phyloP scores from a whole-genome alignment of 139 green algal species.

The Limnomonas spitsbergensis region DNA sequence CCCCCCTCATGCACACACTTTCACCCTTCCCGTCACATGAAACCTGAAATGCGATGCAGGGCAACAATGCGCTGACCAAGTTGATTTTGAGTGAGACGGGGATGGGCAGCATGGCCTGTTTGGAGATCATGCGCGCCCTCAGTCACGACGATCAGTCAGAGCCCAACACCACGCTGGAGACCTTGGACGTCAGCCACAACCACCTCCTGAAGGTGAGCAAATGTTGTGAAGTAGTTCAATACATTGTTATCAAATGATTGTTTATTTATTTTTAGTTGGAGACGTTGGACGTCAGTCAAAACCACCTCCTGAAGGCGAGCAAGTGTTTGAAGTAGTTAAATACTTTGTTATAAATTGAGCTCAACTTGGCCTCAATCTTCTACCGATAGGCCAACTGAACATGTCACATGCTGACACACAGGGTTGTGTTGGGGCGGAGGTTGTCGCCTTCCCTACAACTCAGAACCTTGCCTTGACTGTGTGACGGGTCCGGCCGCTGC shows the following conservation, averaged over 20 bases:
- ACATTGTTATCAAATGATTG: too few relatives aligned
- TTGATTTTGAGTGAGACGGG: not conserved
- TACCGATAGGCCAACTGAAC: too few relatives aligned
- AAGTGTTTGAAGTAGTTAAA: too few relatives aligned
- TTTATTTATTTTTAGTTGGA: too few relatives aligned
- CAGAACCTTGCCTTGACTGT: not conserved
- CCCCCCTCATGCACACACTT: too few relatives aligned
- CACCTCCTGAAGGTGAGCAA: conserved; percentile 1
- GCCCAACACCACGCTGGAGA: not conserved
- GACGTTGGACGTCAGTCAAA: not conserved
- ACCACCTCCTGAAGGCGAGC: not conserved
- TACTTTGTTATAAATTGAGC: too few relatives aligned
- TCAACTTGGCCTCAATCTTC: too few relatives aligned
- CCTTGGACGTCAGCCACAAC: not conserved
- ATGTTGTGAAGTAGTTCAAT: too few relatives aligned
- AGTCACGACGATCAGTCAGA: not conserved
- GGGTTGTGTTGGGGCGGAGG: too few relatives aligned
- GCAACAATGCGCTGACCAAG: not conserved
- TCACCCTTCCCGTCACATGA: too few relatives aligned
- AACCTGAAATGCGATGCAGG: not conserved
- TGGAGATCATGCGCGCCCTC: not conserved
- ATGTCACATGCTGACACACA: too few relatives aligned
- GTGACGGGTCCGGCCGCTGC: not conserved
- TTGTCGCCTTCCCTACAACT: too few relatives aligned
- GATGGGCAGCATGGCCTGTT: not conserved